phyloP scores from a whole-genome alignment of 495 filamentous ascomycete genomes.

The Penicillium daleae region DNA sequence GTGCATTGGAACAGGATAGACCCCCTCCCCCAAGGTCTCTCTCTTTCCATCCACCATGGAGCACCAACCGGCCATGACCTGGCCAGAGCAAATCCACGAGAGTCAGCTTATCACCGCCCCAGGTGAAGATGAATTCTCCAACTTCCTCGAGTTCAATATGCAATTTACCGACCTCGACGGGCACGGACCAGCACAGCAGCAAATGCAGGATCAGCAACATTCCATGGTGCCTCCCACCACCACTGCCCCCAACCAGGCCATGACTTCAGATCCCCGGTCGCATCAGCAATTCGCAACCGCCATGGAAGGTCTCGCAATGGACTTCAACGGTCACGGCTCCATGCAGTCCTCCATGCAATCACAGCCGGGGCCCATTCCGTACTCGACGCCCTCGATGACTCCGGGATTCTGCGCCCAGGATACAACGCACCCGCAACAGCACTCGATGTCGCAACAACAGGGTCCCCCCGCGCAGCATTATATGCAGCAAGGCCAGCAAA shows the following conservation, averaged over 20 bases:
- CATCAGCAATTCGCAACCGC: constrained; percentile 28
- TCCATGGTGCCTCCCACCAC: constrained; percentile 35
- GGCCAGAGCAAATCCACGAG: constrained; percentile 45
- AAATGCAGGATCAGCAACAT: constrained; percentile 36
- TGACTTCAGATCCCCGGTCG: constrained; percentile 36
- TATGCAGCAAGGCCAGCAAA: constrained; percentile 60
- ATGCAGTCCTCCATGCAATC: constrained; percentile 36
- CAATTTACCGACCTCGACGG: constrained; percentile 52
- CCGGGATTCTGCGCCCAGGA: constrained; percentile 47
- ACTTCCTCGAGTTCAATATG: constrained; percentile 58
- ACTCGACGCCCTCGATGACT: constrained; percentile 40
- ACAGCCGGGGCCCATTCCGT: constrained; percentile 33
- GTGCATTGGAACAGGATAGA: background rate
- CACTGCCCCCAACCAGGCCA: constrained; percentile 35
- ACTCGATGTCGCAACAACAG: constrained; percentile 61
- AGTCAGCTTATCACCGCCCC: constrained; percentile 36
- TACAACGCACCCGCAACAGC: constrained; percentile 21
- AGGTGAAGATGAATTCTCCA: constrained; percentile 56
- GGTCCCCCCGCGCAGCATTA: constrained; percentile 54
- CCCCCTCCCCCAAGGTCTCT: constrained; percentile 1
- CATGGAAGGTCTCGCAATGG: constrained; percentile 42
- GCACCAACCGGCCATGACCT: constrained; percentile 44
- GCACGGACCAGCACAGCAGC: constrained; percentile 43
- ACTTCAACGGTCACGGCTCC: constrained; percentile 34
- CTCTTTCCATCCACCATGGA: constrained; percentile 35